Evolutionary conservation across 2,329 filamentous ascomycete genomes (phyloP).

Genomic region (Microthyrium microscopicum): DNA sequence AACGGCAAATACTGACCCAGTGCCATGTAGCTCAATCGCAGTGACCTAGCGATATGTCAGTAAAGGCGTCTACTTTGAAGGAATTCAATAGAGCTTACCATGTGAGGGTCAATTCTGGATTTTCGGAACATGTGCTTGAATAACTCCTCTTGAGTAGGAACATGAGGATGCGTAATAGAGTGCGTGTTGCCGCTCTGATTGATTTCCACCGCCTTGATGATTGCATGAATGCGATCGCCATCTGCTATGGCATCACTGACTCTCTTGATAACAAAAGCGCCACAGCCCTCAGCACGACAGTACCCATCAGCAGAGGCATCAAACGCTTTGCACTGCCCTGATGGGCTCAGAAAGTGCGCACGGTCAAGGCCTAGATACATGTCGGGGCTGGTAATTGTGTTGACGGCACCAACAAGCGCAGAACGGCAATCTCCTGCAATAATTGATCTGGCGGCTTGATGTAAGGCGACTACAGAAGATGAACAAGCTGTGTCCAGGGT

Average conservation of each 20-base stretch:
- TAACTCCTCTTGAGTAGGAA: constrained; percentile 10
- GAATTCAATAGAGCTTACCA: constrained; percentile 14
- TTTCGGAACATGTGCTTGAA: constrained; percentile 9
- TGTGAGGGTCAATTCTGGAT: constrained; percentile 5
- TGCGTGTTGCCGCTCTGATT: constrained; percentile 10
- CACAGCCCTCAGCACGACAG: constrained; percentile 18
- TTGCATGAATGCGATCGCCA: constrained; percentile 18
- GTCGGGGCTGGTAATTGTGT: constrained; percentile 13
- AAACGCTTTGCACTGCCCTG: constrained; percentile 16
- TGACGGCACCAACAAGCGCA: constrained; percentile 4
- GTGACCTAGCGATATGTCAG: background rate
- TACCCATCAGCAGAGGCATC: constrained; percentile 20
- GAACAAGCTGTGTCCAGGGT: constrained; percentile 5
- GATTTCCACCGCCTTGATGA: constrained; percentile 1
- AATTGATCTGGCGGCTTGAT: background rate
- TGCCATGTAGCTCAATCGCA: constrained; percentile 13
- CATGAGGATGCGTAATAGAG: constrained; percentile 17
- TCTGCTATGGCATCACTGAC: constrained; percentile 18
- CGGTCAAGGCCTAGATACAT: constrained; percentile 33
- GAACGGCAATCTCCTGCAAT: background rate
- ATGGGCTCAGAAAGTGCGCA: background rate
- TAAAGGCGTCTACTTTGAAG: background rate
- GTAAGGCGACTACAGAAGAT: background rate
- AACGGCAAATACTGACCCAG: too few relatives aligned
- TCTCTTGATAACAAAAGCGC: constrained; percentile 17